phyloP scores from a whole-genome alignment of 1,139 yeast species.

The Candida glucosophila region DNA sequence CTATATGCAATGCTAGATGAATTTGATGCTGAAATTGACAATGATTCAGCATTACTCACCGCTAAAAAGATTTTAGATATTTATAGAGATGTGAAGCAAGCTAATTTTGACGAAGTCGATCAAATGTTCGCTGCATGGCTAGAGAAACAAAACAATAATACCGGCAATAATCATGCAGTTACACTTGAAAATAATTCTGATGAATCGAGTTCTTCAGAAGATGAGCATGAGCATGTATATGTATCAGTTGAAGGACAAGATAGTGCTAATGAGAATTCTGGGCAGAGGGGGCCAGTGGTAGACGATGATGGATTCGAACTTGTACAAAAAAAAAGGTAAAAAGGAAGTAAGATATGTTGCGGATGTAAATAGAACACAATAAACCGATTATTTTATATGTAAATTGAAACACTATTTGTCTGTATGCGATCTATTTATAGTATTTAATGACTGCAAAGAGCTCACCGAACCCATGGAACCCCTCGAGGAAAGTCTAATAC shows the following conservation, averaged over 20 bases:
- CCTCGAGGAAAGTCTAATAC: constrained; percentile 12
- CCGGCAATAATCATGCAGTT: constrained; percentile 12
- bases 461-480: constrained; percentile 30
- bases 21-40: constrained; percentile 81
- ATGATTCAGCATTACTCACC: constrained; percentile 73
- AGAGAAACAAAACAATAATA: constrained; percentile 36
- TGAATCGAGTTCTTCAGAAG: constrained; percentile 51
- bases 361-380: too few species aligned
- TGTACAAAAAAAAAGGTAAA: constrained; percentile 62
- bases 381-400: constrained; percentile 1
- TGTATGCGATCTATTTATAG: constrained; percentile 31
- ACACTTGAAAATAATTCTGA: constrained; percentile 41
- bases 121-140: constrained; percentile 51
- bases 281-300: constrained; percentile 48
- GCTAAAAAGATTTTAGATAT: constrained; percentile 59
- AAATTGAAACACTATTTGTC: constrained; percentile 8
- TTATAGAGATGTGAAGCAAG: constrained; percentile 54
- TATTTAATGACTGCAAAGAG: constrained; percentile 35
- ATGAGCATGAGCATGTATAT: too few species aligned
- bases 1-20: constrained; percentile 91
- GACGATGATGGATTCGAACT: constrained; percentile 94
- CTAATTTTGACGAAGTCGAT: constrained; percentile 49
- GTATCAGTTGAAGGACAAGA: constrained; percentile 41
- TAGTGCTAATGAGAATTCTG: constrained; percentile 24
- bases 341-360: constrained; percentile 7